A percentile compares a stretch with the other conserved stretches of the same genome.
Conservation (phyloP, 768 basidiomycete species). For the Tylopilus sp. region DNA sequence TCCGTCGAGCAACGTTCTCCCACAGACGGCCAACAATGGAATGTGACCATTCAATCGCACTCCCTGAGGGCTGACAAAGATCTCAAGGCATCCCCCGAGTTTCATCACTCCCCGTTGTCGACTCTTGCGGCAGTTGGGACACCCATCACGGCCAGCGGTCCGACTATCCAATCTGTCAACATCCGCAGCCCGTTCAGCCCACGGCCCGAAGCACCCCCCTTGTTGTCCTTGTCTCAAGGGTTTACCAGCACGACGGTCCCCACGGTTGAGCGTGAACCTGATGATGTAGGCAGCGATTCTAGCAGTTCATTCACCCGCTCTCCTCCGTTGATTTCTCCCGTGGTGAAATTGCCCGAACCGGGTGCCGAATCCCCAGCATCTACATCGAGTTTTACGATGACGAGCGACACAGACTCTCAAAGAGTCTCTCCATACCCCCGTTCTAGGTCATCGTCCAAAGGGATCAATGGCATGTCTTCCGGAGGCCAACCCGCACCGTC, state of each 20-base stretch:
- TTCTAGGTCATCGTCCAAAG: slow-evolving; percentile 11
- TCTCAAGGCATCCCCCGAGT: slow-evolving; percentile 14
- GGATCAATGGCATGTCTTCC: slow-evolving; percentile 5
- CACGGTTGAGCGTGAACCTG: slow-evolving; percentile 7
- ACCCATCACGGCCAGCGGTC: slow-evolving; percentile 17
- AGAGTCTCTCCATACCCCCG: slow-evolving; percentile 8
- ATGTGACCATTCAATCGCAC: slow-evolving; percentile 4
- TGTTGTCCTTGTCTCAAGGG: slow-evolving; percentile 20
- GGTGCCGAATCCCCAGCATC: slow-evolving; percentile 19
- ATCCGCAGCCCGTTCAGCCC: slow-evolving; percentile 29
- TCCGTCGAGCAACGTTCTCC: slow-evolving; percentile 28
- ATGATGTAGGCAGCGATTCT: slow-evolving; percentile 19
- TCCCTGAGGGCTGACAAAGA: slow-evolving; percentile 7
- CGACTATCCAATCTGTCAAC: slow-evolving; percentile 12
- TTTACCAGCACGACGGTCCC: slow-evolving; percentile 1
- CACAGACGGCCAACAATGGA: slow-evolving; percentile 16
- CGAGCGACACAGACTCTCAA: slow-evolving; percentile 22
- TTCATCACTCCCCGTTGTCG: slow-evolving; percentile 31
- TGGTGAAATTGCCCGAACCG: slow-evolving; percentile 28
- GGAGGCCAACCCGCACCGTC: slow-evolving; percentile 4
- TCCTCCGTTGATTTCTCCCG: slow-evolving; percentile 27
- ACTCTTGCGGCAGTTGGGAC: slow-evolving; percentile 30
- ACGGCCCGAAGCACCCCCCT: slow-evolving; percentile 19
- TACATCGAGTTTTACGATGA: slow-evolving; percentile 29
- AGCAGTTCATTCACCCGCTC: slow-evolving; percentile 25